Evolutionary conservation across 148 eudicot species (phyloP).

Genomic region (Simmondsia chinensis): DNA sequence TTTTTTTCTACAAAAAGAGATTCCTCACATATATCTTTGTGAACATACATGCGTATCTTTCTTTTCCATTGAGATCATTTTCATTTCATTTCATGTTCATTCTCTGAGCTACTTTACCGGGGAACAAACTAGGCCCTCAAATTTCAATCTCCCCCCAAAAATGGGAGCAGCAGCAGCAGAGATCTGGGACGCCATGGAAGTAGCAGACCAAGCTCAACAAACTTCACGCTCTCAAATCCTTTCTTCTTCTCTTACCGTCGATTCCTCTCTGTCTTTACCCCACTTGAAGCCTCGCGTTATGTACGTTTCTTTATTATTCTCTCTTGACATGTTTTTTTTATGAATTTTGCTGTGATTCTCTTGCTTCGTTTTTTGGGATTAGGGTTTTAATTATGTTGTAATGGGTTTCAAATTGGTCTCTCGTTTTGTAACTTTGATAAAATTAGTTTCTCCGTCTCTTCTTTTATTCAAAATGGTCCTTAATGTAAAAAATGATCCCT

Average conservation of each 20-base stretch:
- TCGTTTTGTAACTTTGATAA: no score
- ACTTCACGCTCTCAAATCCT: conserved; percentile 28
- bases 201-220: conserved; percentile 22
- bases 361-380: neutral
- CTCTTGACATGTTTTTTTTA: neutral
- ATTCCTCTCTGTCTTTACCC: conserved; percentile 66
- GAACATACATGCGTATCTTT: no score
- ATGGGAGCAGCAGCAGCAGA: conserved; percentile 36
- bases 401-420: neutral
- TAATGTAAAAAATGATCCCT: no score
- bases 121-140: no score
- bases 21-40: no score
- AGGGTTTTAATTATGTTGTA: neutral
- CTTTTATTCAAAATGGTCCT: no score
- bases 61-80: no score
- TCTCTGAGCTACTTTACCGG: no score
- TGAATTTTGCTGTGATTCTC: neutral
- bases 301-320: conserved; percentile 21
- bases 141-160: no score
- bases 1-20: no score
- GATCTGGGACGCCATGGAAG: conserved; percentile 62
- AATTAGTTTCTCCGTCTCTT: no score
- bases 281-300: conserved; percentile 62
- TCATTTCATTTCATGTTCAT: no score
- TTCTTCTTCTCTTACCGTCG: conserved; percentile 54